These are phyloP conservation scores for Entomophthora muscae DNA, from an alignment of 371 early-diverging fungal species.

Conservation along the genomic window DNA sequence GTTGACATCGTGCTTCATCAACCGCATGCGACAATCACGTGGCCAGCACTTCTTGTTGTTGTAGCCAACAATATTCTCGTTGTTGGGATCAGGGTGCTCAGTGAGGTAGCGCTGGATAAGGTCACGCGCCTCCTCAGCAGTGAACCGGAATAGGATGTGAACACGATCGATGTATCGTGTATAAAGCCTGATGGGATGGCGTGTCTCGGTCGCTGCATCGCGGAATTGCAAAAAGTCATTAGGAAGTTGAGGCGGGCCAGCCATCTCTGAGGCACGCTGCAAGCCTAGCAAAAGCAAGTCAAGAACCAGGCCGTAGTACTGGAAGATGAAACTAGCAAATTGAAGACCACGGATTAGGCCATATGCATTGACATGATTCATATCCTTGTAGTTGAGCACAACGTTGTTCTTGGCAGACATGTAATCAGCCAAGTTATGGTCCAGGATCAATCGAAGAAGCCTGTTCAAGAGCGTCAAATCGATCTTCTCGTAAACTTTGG, in stretches of 20 bases:
- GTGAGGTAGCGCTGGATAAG: conserved; percentile 91
- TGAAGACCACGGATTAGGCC: conserved; percentile 97
- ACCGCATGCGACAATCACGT: conserved; percentile 94
- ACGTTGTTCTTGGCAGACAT: conserved; percentile 98
- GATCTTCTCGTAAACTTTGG: conserved; percentile 89
- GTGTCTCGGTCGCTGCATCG: conserved; percentile 76
- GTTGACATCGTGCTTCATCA: conserved; percentile 97
- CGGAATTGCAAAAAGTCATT: conserved; percentile 95
- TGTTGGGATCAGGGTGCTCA: conserved; percentile 97
- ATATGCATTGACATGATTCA: conserved; percentile 93
- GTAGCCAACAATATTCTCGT: conserved; percentile 96
- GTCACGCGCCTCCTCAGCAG: conserved; percentile 84
- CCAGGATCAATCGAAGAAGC: conserved; percentile 85
- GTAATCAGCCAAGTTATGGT: conserved; percentile 97
- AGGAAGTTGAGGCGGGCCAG: conserved; percentile 82
- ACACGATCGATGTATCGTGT: conserved; percentile 85
- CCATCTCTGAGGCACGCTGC: conserved; percentile 90
- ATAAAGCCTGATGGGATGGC: conserved; percentile 95
- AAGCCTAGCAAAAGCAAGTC: conserved; percentile 94
- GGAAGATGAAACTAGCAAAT: conserved; percentile 94
- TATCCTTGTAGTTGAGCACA: conserved; percentile 96
- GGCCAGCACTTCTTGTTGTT: conserved; percentile 96
- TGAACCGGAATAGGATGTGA: conserved; percentile 88
- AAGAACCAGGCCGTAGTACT: conserved; percentile 92
- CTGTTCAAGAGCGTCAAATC: conserved; percentile 94